Conservation (phyloP, 2,329 filamentous ascomycete species). For the Sporothrix humicola region DNA sequence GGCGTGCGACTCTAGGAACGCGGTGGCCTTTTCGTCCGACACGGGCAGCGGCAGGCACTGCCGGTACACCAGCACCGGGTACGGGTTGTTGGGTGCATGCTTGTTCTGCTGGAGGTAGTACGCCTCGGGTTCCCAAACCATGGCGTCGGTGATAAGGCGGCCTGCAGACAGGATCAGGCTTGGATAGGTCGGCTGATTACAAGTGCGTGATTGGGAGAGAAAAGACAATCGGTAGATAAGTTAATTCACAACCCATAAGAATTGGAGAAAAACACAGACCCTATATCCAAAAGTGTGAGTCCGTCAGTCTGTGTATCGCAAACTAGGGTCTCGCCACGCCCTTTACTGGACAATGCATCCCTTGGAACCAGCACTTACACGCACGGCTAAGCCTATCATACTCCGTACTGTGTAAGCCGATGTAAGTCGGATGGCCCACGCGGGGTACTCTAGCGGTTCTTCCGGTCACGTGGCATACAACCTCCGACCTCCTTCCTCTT, state of each 20-base stretch:
- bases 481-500: too few relatives aligned
- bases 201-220: neutral
- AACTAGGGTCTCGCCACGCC: neutral
- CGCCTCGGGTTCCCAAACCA: slow-evolving; percentile 22
- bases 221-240: neutral
- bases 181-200: neutral
- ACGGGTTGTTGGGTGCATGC: slow-evolving; percentile 24
- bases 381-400: neutral
- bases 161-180: neutral
- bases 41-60: slow-evolving; percentile 28
- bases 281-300: neutral
- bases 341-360: neutral
- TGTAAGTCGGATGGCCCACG: neutral
- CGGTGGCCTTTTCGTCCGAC: slow-evolving; percentile 24
- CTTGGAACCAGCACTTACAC: neutral
- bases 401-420: neutral
- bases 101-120: slow-evolving; percentile 24
- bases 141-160: slow-evolving; percentile 12
- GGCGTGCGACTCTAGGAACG: slow-evolving; percentile 27
- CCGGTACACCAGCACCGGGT: slow-evolving; percentile 25
- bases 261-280: slow-evolving; percentile 5
- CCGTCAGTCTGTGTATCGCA: neutral
- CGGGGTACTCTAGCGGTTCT: neutral
- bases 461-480: neutral
- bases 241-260: neutral